These are phyloP conservation scores for Brassica balearica DNA, from an alignment of 441 rosid species.

Conservation along the genomic window DNA sequence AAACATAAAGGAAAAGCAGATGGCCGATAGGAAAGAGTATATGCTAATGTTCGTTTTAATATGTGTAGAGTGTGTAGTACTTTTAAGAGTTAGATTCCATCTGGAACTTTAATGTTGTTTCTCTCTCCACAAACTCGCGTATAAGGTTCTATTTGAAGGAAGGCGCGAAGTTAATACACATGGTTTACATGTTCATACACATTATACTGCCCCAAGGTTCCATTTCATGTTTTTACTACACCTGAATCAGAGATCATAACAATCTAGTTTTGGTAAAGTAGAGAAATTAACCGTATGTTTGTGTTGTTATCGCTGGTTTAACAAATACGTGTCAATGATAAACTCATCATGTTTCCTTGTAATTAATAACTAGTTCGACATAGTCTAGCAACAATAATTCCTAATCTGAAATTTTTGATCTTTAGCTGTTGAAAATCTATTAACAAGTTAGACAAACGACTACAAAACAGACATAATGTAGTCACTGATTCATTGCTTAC, in stretches of 20 bases:
- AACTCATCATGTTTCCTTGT: no score
- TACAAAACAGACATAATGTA: no score
- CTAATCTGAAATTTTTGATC: no score
- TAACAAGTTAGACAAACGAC: no score
- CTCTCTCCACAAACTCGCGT: neutral
- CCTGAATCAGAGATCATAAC: neutral
- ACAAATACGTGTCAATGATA: no score
- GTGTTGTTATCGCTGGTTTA: neutral
- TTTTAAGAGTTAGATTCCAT: constrained; percentile 15
- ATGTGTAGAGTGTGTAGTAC: neutral
- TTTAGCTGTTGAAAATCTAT: no score
- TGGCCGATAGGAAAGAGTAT: neutral
- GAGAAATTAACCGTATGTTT: neutral
- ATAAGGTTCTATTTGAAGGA: constrained; percentile 13
- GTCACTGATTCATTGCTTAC: no score
- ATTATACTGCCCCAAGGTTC: neutral
- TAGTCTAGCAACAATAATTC: no score
- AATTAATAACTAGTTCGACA: no score
- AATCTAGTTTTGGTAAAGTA: neutral
- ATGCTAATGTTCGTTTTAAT: constrained; percentile 2
- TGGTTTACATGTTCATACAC: neutral
- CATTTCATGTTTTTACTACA: neutral
- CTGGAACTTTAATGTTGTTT: constrained; percentile 1
- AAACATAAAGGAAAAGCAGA: constrained; percentile 13
- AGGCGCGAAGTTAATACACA: neutral